Evolutionary conservation across 139 green algal genomes (phyloP).

Genomic region (Chlamydomonas schloesseri): DNA sequence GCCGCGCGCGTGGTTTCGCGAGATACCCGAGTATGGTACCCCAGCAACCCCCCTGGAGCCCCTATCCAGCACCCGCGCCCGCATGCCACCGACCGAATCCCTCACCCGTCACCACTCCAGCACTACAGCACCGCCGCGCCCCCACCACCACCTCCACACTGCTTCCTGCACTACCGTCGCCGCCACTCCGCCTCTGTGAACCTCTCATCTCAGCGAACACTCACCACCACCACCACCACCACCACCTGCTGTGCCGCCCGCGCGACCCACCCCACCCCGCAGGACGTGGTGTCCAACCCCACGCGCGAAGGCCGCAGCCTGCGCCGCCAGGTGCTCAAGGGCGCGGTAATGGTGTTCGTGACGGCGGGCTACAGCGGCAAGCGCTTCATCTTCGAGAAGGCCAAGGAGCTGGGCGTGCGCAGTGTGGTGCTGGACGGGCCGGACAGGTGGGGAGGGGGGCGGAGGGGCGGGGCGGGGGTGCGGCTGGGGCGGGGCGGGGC

Average conservation of each 20-base stretch:
- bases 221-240: not conserved
- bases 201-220: not conserved
- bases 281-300: slow-evolving; percentile 65
- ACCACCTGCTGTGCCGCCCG: not conserved
- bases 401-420: slow-evolving; percentile 85
- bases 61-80: no score
- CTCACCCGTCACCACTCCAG: no score
- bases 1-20: no score
- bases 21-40: no score
- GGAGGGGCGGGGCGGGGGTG: not conserved
- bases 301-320: slow-evolving; percentile 70
- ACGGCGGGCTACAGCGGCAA: slow-evolving; percentile 88
- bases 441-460: slow-evolving; percentile 70
- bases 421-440: slow-evolving; percentile 86
- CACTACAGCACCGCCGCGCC: no score
- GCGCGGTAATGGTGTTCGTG: slow-evolving; percentile 88
- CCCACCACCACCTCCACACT: no score
- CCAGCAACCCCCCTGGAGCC: not conserved
- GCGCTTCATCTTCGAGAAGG: slow-evolving; percentile 93
- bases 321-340: slow-evolving; percentile 79
- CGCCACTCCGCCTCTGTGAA: no score
- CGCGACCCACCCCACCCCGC: not conserved
- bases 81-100: not conserved
- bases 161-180: no score
- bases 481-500: not conserved